Evolutionary conservation across 371 early-diverging fungal species (phyloP).

Genomic region (Vairimorpha ceranae): DNA sequence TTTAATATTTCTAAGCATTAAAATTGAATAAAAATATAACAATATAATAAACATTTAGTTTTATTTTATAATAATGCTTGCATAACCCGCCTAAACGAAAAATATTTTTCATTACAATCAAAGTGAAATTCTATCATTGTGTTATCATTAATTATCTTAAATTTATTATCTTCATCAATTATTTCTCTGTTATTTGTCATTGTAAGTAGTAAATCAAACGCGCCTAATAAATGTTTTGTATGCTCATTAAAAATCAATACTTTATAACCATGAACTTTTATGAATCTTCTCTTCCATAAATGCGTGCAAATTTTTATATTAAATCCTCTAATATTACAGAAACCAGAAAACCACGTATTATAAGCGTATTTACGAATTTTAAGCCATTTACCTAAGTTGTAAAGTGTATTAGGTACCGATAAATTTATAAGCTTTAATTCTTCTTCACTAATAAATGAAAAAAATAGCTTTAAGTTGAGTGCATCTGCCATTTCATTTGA

Average conservation of each 20-base stretch:
- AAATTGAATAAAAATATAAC: too few relatives aligned
- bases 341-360: slow-evolving; percentile 51
- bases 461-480: slow-evolving; percentile 11
- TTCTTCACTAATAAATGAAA: slow-evolving; percentile 44
- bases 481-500: slow-evolving; percentile 4
- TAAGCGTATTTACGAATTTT: slow-evolving; percentile 39
- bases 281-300: slow-evolving; percentile 55
- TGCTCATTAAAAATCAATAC: slow-evolving; percentile 51
- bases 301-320: slow-evolving; percentile 7
- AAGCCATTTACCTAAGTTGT: slow-evolving; percentile 42
- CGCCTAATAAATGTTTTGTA: slow-evolving; percentile 30
- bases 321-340: slow-evolving; percentile 49
- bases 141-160: slow-evolving; percentile 12
- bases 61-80: slow-evolving; percentile 22
- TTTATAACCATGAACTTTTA: slow-evolving; percentile 52
- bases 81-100: slow-evolving; percentile 11
- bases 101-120: slow-evolving; percentile 42
- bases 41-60: too few relatives aligned
- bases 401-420: slow-evolving; percentile 20
- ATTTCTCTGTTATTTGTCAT: slow-evolving; percentile 7
- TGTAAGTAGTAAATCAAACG: slow-evolving; percentile 31
- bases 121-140: slow-evolving; percentile 30
- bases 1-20: too few relatives aligned
- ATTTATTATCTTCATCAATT: slow-evolving; percentile 20
- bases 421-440: slow-evolving; percentile 34